phyloP scores from a whole-genome alignment of 1,284 basidiomycete genomes.

The Pterulicium gracile region DNA sequence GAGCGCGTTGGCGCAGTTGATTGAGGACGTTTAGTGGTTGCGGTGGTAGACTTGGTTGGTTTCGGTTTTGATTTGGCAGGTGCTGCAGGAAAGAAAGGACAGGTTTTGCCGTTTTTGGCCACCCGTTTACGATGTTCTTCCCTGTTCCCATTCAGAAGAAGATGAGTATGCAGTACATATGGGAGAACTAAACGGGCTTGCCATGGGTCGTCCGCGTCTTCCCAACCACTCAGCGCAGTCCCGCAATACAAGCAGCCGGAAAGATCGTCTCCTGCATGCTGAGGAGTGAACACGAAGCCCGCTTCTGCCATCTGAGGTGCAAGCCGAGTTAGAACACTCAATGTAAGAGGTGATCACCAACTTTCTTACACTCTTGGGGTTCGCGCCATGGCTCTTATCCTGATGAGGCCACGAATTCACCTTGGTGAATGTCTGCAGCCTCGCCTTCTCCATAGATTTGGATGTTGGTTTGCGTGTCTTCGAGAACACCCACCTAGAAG shows the following conservation, averaged over 20 bases:
- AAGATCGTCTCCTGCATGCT: slow-evolving; percentile 53
- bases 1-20: background rate
- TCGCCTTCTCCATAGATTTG: slow-evolving; percentile 55
- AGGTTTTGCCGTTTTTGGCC: slow-evolving; percentile 29
- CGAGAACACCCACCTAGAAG: slow-evolving; percentile 34
- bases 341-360: slow-evolving; percentile 1
- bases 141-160: slow-evolving; percentile 21
- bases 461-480: slow-evolving; percentile 52
- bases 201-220: slow-evolving; percentile 70
- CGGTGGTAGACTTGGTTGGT: slow-evolving; percentile 10
- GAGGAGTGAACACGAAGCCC: slow-evolving; percentile 70
- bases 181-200: slow-evolving; percentile 25
- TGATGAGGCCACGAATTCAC: slow-evolving; percentile 69
- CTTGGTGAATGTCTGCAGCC: slow-evolving; percentile 53
- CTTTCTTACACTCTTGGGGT: slow-evolving; percentile 49
- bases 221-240: slow-evolving; percentile 70
- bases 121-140: slow-evolving; percentile 57
- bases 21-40: background rate
- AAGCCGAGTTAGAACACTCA: slow-evolving; percentile 7
- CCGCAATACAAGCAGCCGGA: slow-evolving; percentile 74
- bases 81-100: slow-evolving; percentile 38
- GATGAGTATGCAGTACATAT: background rate
- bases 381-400: slow-evolving; percentile 52
- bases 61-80: slow-evolving; percentile 9
- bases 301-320: slow-evolving; percentile 75